phyloP scores from a whole-genome alignment of 1,284 basidiomycete genomes.

The Ganoderma multipileum region DNA sequence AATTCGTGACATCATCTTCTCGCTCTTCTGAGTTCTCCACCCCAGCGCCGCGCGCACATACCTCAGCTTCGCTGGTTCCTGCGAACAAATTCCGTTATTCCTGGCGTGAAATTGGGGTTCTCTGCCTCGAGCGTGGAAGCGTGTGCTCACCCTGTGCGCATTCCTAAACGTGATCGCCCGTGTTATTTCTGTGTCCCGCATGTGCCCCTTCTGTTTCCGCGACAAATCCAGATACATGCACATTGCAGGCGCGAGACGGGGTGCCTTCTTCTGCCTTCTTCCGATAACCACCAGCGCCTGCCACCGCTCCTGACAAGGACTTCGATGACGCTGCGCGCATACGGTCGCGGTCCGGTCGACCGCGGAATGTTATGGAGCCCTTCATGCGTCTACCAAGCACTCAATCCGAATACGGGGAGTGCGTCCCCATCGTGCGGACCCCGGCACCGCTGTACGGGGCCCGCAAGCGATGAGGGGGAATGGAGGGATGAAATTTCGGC shows the following conservation, averaged over 20 bases:
- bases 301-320: neutral
- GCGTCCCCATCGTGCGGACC: neutral
- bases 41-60: neutral
- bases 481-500: neutral
- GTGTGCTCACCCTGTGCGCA: neutral
- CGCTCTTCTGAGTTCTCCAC: neutral
- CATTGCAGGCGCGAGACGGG: neutral
- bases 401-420: neutral
- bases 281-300: constrained; percentile 6
- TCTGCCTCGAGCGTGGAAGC: neutral
- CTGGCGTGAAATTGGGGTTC: neutral
- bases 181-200: neutral
- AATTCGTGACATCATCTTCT: neutral
- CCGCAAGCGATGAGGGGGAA: neutral
- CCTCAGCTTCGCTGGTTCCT: neutral
- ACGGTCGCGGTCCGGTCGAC: neutral
- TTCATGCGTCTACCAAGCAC: neutral
- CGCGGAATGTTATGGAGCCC: neutral
- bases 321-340: neutral
- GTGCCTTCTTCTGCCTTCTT: neutral
- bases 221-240: neutral
- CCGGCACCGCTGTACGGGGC: neutral
- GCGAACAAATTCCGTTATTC: neutral
- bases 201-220: neutral
- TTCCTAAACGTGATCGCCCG: neutral